Evolutionary conservation across 2,329 filamentous ascomycete species (phyloP).

Genomic region (Atkinsonella texensis): DNA sequence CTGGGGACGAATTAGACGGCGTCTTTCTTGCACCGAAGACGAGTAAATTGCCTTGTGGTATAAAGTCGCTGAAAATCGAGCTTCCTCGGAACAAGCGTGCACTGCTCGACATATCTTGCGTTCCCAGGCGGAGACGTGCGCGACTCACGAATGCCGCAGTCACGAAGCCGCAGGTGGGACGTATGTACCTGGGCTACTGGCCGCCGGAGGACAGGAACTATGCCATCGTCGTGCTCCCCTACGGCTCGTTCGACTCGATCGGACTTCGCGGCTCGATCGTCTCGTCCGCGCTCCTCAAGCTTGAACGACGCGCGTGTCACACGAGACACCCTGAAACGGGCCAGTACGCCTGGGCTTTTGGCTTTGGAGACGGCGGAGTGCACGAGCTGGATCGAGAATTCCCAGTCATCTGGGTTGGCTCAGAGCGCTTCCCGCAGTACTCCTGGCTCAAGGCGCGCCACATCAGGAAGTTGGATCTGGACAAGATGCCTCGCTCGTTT

Average conservation of each 20-base stretch:
- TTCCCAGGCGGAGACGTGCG: background rate
- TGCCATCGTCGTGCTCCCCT: rapidly evolving
- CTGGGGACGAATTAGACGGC: too few relatives aligned
- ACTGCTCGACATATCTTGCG: background rate
- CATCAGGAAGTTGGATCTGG: background rate
- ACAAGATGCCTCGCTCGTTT: background rate
- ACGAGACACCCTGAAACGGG: background rate
- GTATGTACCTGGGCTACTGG: background rate
- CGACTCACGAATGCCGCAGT: background rate
- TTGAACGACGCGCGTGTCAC: background rate
- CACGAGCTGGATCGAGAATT: background rate
- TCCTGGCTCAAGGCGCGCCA: background rate
- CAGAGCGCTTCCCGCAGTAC: background rate
- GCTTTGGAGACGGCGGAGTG: background rate
- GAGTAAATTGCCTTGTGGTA: too few relatives aligned
- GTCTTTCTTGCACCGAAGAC: too few relatives aligned
- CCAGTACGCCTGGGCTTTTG: background rate
- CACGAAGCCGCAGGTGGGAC: background rate
- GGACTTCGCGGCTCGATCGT: background rate
- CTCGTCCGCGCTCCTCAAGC: background rate
- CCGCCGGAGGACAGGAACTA: background rate
- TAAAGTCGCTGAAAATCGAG: too few relatives aligned
- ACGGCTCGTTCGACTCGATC: background rate
- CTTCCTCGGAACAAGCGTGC: background rate
- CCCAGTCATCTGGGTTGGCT: background rate